These are phyloP conservation scores for Crassisporium funariophilum DNA, from an alignment of 768 basidiomycete genomes.

Conservation along the genomic window DNA sequence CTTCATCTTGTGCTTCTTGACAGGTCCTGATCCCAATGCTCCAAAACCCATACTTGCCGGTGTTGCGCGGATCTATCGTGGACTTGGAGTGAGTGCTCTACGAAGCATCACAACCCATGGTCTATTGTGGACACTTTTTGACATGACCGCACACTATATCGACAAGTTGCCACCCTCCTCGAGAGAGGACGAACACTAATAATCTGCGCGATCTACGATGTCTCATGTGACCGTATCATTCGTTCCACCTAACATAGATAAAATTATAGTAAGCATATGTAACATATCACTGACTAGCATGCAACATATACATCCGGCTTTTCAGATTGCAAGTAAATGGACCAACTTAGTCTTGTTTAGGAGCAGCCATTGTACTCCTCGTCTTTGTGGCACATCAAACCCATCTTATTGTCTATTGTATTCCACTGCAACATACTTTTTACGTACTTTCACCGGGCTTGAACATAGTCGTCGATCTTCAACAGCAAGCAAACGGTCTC, in stretches of 20 bases:
- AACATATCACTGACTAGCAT: conserved; percentile 20
- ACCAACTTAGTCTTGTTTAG: too few relatives aligned
- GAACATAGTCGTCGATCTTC: conserved; percentile 95
- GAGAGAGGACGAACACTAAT: conserved; percentile 23
- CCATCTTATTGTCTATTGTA: too few relatives aligned
- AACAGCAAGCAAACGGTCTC: conserved; percentile 97
- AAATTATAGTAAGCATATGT: conserved; percentile 32
- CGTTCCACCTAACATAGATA: conserved; percentile 22
- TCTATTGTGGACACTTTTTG: conserved; percentile 91
- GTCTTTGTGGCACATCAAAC: too few relatives aligned
- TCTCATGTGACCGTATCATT: conserved; percentile 8
- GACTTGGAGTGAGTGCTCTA: conserved; percentile 90
- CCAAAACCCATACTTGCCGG: conserved; percentile 81
- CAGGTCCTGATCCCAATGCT: conserved; percentile 77
- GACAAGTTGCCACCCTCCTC: conserved; percentile 48
- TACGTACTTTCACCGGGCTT: conserved; percentile 53
- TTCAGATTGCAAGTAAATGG: too few relatives aligned
- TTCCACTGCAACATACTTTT: too few relatives aligned
- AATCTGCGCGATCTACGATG: conserved; percentile 18
- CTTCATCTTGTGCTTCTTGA: conserved; percentile 4
- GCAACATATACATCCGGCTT: background rate
- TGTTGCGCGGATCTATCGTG: conserved; percentile 85
- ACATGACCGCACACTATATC: conserved; percentile 74
- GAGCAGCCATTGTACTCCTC: too few relatives aligned
- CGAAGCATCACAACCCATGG: conserved; percentile 94